Base-by-base conservation (phyloP, 768 basidiomycete species). In the Crassisporium funariophilum region DNA sequence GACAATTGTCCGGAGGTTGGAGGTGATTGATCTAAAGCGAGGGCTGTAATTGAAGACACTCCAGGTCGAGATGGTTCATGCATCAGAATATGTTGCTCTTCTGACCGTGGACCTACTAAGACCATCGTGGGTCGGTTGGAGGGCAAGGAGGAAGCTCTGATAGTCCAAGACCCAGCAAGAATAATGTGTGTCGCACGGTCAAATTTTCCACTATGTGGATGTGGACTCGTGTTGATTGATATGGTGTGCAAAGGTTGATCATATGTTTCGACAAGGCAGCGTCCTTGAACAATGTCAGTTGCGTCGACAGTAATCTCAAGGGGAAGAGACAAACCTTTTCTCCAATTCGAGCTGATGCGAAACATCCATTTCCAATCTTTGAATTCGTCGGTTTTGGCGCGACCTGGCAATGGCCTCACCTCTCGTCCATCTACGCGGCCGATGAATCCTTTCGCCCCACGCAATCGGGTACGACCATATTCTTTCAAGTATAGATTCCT, bases 301-400 rank as follows among this genome's bases (percentile, higher is more conserved):
- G 29, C 38, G 20, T 58, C 59, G 52, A 49, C 38, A 59, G 46
- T 56, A 37, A 13, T 29, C 34, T 21, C 21, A 20, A 33, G 21
- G 15, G 15, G 23, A 50, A 1, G 17, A 21, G 42, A 45, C 74
- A 54, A 57, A 90, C 89, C 89, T 66, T 69, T 86, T 62, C 77
- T 78, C 89, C 89, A 91, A 55, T 91, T 91, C 12, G 82, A 82
- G 55, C 86, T 88, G 52, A 90, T 86, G 45, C 86, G 77, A 64
- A 89, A 91, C 88, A 91, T 89, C 79, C 81, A 86, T 64, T 88
- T 90, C 88, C 88, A 91, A 59, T 88, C 82, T 59, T 75, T 79
- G 36, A 66, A 47, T 15, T 67, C 59, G 15, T 71, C 67, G 22
- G 58, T 19, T 56, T 48, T 67, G 52, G 70, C 77, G 60, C 83